phyloP scores from a whole-genome alignment of 2,329 filamentous ascomycete genomes.

The Uncinocarpus reesii region DNA sequence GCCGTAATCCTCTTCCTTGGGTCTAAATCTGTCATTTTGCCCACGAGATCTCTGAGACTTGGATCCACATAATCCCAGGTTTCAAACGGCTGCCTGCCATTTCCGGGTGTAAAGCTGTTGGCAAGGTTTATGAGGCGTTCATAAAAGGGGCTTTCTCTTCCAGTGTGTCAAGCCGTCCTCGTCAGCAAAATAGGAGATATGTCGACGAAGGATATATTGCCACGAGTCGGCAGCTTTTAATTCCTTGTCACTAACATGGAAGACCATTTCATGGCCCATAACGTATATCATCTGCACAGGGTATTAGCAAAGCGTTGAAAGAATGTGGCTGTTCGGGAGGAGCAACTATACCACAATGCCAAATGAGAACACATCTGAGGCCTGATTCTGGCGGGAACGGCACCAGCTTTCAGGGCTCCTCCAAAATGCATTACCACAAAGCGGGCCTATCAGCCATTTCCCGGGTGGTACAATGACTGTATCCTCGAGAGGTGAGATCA shows the following conservation, averaged over 20 bases:
- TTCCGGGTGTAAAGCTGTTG: conserved; percentile 31
- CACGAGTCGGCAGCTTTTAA: conserved; percentile 20
- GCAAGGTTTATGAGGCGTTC: conserved; percentile 31
- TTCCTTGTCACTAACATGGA: conserved; percentile 21
- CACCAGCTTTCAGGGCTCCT: conserved; percentile 30
- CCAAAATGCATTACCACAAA: conserved; percentile 29
- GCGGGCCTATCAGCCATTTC: conserved; percentile 20
- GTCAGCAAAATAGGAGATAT: conserved; percentile 41
- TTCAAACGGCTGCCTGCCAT: conserved; percentile 35
- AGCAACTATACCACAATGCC: conserved; percentile 23
- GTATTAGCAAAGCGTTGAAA: conserved; percentile 10
- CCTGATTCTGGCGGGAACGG: conserved; percentile 22
- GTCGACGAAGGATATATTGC: conserved; percentile 24
- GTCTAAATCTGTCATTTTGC: conserved; percentile 27
- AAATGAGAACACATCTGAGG: conserved; percentile 31
- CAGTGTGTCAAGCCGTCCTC: conserved; percentile 36
- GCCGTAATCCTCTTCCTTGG: conserved; percentile 26
- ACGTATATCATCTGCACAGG: conserved; percentile 24
- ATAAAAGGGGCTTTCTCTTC: conserved; percentile 32
- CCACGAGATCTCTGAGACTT: conserved; percentile 24
- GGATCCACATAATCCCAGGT: conserved; percentile 33
- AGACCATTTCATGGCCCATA: conserved; percentile 25
- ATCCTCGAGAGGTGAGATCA: conserved; percentile 28
- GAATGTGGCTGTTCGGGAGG: not conserved
- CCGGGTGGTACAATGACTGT: conserved; percentile 21